Evolutionary conservation across 2,329 filamentous ascomycete genomes (phyloP).

Genomic region (Dendrostoma leiphaemia): DNA sequence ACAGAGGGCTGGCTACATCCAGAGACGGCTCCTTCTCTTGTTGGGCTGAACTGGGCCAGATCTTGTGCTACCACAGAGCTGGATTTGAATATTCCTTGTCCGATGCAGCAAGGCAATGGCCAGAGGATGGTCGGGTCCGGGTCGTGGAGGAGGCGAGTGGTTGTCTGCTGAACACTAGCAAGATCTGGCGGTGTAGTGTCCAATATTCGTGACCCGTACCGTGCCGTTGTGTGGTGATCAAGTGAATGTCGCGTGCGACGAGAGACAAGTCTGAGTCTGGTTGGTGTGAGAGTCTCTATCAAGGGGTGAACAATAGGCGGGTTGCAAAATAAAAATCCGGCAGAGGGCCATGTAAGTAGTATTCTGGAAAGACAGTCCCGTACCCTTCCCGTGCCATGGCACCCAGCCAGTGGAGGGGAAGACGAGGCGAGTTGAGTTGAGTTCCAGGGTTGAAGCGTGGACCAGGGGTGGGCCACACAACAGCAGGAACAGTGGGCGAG

Average conservation of each 20-base stretch:
- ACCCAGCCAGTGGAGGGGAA: conserved; percentile 3
- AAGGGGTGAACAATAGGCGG: background rate
- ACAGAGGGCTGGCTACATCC: background rate
- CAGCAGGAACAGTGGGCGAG: background rate
- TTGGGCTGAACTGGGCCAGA: background rate
- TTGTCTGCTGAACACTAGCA: too few species aligned
- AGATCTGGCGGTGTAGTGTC: too few species aligned
- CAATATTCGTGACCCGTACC: too few species aligned
- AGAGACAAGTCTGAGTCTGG: too few species aligned
- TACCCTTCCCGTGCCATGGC: background rate
- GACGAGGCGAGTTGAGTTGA: conserved; percentile 6
- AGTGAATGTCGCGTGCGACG: too few species aligned
- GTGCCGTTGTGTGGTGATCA: too few species aligned
- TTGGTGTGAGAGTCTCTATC: too few species aligned
- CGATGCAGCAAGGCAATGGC: too few species aligned
- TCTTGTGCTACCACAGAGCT: background rate
- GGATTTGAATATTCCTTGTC: background rate
- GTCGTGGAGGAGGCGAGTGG: too few species aligned
- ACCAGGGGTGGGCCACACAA: background rate
- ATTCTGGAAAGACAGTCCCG: background rate
- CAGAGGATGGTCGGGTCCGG: too few species aligned
- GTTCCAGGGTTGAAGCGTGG: conserved; percentile 5
- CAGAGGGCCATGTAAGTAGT: conserved; percentile 11
- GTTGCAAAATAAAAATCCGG: conserved; percentile 3
- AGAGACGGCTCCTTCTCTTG: background rate